Conservation (phyloP, 345 rosid species). For the Brassica cretica region DNA sequence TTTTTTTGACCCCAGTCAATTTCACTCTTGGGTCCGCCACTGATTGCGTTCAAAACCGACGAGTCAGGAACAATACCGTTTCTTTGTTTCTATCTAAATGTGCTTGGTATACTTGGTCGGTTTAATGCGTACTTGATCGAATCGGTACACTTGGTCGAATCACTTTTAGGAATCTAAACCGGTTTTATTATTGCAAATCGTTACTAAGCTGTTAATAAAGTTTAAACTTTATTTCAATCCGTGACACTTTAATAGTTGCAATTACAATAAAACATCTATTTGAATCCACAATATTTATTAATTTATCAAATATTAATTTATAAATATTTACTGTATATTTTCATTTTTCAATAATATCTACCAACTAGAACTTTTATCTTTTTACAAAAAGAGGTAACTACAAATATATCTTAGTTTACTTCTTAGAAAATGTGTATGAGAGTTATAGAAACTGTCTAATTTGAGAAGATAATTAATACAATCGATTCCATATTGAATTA, state of each 20-base stretch:
- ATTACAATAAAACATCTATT: not conserved
- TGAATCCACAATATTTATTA: not conserved
- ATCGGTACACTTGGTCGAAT: too few species aligned
- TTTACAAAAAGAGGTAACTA: not conserved
- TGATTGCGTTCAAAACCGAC: constrained; percentile 48
- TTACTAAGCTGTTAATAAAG: not conserved
- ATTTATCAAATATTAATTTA: not conserved
- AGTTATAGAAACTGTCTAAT: not conserved
- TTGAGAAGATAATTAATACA: not conserved
- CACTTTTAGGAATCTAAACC: constrained; percentile 3
- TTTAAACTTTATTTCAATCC: constrained; percentile 11
- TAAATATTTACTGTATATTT: not conserved
- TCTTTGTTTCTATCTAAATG: not conserved
- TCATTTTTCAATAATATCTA: not conserved
- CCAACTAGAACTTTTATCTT: not conserved
- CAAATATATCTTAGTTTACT: not conserved
- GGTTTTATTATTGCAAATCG: not conserved
- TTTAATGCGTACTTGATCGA: not conserved
- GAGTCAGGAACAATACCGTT: constrained; percentile 49
- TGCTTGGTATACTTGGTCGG: not conserved
- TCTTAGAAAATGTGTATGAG: not conserved
- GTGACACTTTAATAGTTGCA: not conserved
- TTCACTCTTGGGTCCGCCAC: too few species aligned
- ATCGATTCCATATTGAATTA: not conserved
- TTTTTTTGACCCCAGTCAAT: too few species aligned